Conservation (phyloP, 306 rosid genomes). For the Sophora flavescens region DNA sequence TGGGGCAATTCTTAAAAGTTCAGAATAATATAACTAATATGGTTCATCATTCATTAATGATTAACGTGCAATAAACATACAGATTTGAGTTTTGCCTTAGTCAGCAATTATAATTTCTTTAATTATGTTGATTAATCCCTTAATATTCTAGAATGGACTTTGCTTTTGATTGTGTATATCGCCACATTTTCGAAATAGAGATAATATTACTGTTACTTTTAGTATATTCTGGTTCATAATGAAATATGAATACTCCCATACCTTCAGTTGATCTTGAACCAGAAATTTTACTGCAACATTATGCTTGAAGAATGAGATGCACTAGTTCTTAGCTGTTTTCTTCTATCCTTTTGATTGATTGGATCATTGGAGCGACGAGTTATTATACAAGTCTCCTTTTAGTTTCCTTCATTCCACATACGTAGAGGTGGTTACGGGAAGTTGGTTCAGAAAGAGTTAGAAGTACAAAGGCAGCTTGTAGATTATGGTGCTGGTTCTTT, state of each 20-base stretch:
- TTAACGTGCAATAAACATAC: background rate
- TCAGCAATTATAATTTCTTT: constrained; percentile 2
- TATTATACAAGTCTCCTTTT: constrained; percentile 32
- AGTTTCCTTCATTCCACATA: constrained; percentile 67
- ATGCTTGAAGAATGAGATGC: background rate
- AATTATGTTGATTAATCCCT: background rate
- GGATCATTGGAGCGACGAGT: background rate
- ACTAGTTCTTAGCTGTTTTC: background rate
- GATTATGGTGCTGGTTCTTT: constrained; percentile 96
- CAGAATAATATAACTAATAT: background rate
- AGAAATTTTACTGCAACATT: background rate
- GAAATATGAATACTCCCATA: constrained; percentile 7
- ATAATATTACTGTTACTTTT: background rate
- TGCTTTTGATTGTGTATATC: constrained; percentile 1
- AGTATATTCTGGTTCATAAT: background rate
- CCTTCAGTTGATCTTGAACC: constrained; percentile 14
- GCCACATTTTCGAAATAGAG: background rate
- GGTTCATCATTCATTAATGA: background rate
- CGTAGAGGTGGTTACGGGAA: constrained; percentile 99
- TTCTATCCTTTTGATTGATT: background rate
- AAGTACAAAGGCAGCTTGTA: constrained; percentile 96
- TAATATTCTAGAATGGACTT: background rate
- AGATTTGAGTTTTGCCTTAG: background rate
- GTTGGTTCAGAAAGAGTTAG: constrained; percentile 88
- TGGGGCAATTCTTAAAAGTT: background rate